Percentiles rank a stretch among this genome's conserved stretches.
Conservation (phyloP, 1,284 basidiomycete genomes). For the Wallemia mellicola region DNA sequence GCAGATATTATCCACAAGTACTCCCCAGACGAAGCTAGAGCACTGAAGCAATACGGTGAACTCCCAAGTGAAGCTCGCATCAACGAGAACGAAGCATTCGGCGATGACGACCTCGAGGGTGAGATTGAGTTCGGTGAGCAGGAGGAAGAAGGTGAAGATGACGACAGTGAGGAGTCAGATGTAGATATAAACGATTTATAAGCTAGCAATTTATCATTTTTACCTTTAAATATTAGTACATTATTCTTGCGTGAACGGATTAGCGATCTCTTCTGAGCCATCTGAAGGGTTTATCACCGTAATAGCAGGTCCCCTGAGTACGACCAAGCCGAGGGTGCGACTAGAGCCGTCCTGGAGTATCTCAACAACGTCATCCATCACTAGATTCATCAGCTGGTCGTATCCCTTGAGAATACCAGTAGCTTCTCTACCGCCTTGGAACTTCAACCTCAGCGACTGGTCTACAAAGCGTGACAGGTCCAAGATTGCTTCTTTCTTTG, state of each 20-base stretch:
- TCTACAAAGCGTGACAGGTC: not conserved
- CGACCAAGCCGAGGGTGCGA: not conserved
- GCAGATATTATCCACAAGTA: constrained; percentile 99
- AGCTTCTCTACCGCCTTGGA: not conserved
- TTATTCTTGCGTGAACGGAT: not conserved
- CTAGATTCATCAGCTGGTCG: not conserved
- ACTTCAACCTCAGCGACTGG: not conserved
- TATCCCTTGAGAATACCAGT: not conserved
- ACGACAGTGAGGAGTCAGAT: constrained; percentile 17
- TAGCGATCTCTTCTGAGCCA: not conserved
- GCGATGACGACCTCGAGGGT: constrained; percentile 40
- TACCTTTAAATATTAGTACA: too few relatives aligned
- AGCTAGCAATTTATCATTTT: too few relatives aligned
- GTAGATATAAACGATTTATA: constrained; percentile 19
- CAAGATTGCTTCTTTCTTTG: not conserved
- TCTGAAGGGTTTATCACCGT: not conserved
- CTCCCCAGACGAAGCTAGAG: constrained; percentile 45
- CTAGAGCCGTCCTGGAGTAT: not conserved
- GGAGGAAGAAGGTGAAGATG: constrained; percentile 26
- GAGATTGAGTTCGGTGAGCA: constrained; percentile 69
- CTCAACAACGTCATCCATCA: not conserved
- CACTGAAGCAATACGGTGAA: constrained; percentile 84
- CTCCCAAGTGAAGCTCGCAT: constrained; percentile 94
- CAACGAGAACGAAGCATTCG: constrained; percentile 84
- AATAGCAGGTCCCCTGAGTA: not conserved